Evolutionary conservation across 108 stramenopile genomes (phyloP).

Genomic region (Skeletonema potamos): DNA sequence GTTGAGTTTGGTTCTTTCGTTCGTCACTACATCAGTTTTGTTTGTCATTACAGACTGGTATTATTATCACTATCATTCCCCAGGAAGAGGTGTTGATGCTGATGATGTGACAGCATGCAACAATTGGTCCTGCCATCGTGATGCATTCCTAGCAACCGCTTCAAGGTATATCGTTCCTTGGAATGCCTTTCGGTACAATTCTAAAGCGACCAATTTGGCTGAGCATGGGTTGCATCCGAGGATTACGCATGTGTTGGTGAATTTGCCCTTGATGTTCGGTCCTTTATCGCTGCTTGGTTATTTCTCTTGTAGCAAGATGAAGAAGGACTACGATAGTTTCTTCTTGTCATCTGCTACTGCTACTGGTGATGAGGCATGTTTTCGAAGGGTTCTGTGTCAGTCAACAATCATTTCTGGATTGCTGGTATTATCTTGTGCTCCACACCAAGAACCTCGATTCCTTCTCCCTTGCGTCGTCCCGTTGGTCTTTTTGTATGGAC

Average conservation of each 20-base stretch:
- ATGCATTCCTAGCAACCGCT: background rate
- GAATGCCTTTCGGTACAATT: constrained; percentile 80
- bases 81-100: background rate
- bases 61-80: background rate
- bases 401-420: constrained; percentile 53
- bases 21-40: constrained; percentile 1
- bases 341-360: background rate
- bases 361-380: too few species aligned
- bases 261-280: constrained; percentile 79
- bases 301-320: constrained; percentile 1
- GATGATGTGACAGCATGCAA: background rate
- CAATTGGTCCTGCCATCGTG: background rate
- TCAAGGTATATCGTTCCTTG: constrained; percentile 58
- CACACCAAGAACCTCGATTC: constrained; percentile 87
- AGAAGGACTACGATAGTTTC: background rate
- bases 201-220: constrained; percentile 58
- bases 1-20: background rate
- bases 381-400: constrained; percentile 13
- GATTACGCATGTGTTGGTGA: constrained; percentile 69
- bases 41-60: constrained; percentile 31
- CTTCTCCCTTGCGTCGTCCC: constrained; percentile 66
- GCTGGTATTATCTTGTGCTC: constrained; percentile 63
- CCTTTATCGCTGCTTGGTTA: constrained; percentile 55
- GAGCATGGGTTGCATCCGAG: constrained; percentile 81
- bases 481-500: constrained; percentile 49